phyloP scores from a whole-genome alignment of 148 eudicot genomes.

The Selenicereus undatus region DNA sequence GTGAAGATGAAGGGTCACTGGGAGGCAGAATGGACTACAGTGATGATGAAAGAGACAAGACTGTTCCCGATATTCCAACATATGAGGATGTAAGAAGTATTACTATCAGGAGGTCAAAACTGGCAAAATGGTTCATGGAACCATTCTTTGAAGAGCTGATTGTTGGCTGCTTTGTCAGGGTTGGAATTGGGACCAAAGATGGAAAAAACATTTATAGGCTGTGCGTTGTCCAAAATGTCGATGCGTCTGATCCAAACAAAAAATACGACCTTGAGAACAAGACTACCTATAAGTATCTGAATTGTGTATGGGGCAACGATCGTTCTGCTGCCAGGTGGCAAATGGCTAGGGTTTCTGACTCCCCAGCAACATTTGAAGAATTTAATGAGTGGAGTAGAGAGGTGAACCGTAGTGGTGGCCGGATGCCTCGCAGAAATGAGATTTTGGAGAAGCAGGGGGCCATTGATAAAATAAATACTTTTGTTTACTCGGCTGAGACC shows the following conservation, averaged over 20 bases:
- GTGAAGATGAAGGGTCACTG: slow-evolving; percentile 61
- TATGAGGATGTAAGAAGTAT: slow-evolving; percentile 59
- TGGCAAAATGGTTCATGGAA: slow-evolving; percentile 95
- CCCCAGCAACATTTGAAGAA: slow-evolving; percentile 66
- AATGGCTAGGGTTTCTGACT: slow-evolving; percentile 91
- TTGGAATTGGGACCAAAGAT: slow-evolving; percentile 72
- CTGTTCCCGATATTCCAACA: slow-evolving; percentile 41
- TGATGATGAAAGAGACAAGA: slow-evolving; percentile 62
- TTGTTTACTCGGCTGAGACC: slow-evolving; percentile 78
- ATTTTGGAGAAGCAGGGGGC: slow-evolving; percentile 67
- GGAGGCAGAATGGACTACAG: slow-evolving; percentile 61
- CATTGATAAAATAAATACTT: slow-evolving; percentile 58
- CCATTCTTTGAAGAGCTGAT: slow-evolving; percentile 91
- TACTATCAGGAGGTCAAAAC: slow-evolving; percentile 64
- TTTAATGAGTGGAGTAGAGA: slow-evolving; percentile 76
- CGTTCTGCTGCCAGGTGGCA: slow-evolving; percentile 96
- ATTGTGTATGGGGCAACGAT: slow-evolving; percentile 83
- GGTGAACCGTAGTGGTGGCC: slow-evolving; percentile 68
- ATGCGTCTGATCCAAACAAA: slow-evolving; percentile 67
- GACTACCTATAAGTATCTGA: slow-evolving; percentile 69
- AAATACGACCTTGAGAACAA: slow-evolving; percentile 76
- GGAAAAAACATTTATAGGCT: slow-evolving; percentile 71
- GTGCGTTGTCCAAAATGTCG: slow-evolving; percentile 69
- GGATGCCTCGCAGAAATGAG: slow-evolving; percentile 62
- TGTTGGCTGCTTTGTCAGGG: slow-evolving; percentile 92